Conservation (phyloP, 2,329 filamentous ascomycete species). For the Dothistroma pini region DNA sequence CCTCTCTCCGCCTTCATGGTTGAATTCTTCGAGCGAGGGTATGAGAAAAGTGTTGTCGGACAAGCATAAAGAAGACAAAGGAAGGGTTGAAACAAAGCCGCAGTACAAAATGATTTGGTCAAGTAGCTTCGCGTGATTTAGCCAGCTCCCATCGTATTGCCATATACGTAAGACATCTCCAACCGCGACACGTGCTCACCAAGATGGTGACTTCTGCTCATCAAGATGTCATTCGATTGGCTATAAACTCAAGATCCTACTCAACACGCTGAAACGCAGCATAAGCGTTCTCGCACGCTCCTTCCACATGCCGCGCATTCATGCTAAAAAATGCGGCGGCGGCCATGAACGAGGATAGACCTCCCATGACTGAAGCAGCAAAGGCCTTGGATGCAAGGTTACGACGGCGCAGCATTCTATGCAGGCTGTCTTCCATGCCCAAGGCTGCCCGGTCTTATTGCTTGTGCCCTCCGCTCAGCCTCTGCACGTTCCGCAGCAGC, state of each 20-base stretch:
- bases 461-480: slow-evolving; percentile 4
- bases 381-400: not conserved
- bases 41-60: too few species aligned
- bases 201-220: too few species aligned
- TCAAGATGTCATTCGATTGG: too few species aligned
- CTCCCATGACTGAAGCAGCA: not conserved
- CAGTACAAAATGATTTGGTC: too few species aligned
- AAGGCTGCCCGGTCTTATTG: not conserved
- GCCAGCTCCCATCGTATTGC: too few species aligned
- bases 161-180: too few species aligned
- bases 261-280: not conserved
- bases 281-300: not conserved
- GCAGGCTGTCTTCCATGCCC: not conserved
- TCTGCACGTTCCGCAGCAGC: slow-evolving; percentile 11
- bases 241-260: not conserved
- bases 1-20: too few species aligned
- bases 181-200: too few species aligned
- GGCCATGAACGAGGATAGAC: not conserved
- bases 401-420: not conserved
- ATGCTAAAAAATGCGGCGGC: not conserved
- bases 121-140: too few species aligned
- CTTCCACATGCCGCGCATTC: not conserved
- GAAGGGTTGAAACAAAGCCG: too few species aligned
- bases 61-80: too few species aligned
- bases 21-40: too few species aligned